phyloP scores from a whole-genome alignment of 2,329 filamentous ascomycete species.

The Monilinia polystroma region DNA sequence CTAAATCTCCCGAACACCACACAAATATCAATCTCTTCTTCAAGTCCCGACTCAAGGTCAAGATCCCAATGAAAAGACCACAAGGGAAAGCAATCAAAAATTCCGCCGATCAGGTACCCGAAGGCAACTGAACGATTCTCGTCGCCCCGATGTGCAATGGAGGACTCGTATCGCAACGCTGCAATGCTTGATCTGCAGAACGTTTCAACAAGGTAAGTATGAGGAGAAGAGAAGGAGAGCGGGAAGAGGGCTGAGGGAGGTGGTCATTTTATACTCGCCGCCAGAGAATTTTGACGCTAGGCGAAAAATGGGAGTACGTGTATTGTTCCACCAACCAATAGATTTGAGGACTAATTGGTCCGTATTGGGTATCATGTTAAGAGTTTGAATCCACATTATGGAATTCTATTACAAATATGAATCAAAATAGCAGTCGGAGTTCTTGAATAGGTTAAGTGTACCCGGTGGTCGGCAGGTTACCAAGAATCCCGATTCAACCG shows the following conservation, averaged over 20 bases:
- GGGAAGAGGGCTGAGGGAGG: conserved; percentile 20
- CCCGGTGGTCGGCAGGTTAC: background rate
- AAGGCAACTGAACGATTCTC: conserved; percentile 42
- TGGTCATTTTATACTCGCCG: background rate
- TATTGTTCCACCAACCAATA: background rate
- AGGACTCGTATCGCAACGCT: conserved; percentile 45
- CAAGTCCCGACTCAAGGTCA: conserved; percentile 39
- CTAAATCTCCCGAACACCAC: background rate
- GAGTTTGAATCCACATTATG: background rate
- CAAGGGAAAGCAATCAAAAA: conserved; percentile 40
- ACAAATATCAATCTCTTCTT: conserved; percentile 38
- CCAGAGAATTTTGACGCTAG: background rate
- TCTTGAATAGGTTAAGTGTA: background rate
- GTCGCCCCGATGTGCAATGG: conserved; percentile 58
- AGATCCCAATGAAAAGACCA: conserved; percentile 43
- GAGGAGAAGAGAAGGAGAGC: conserved; percentile 31
- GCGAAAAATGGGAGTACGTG: background rate
- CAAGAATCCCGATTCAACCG: background rate
- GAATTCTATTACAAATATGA: conserved; percentile 12
- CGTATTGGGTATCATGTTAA: background rate
- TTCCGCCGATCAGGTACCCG: conserved; percentile 40
- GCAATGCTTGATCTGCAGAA: conserved; percentile 38
- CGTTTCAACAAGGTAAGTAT: conserved; percentile 44
- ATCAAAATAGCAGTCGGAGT: background rate
- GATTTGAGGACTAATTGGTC: too few species aligned